These are phyloP conservation scores for Cyberlindnera xishuangbannaensis DNA, from an alignment of 805 yeast species.

Conservation along the genomic window DNA sequence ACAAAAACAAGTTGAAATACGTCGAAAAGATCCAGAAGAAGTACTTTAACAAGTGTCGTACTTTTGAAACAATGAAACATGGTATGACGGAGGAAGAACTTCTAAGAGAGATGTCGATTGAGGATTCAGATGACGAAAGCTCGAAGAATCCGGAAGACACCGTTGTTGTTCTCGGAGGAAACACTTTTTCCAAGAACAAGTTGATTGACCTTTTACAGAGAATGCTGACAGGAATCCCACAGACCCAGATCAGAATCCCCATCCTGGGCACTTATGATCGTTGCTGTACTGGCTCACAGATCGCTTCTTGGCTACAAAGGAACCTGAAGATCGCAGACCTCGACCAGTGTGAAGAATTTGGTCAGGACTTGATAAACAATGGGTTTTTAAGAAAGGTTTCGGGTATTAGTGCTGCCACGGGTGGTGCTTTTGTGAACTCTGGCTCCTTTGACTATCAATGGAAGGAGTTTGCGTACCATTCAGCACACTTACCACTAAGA, in stretches of 20 bases:
- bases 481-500: slow-evolving; percentile 32
- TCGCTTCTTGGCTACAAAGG: slow-evolving; percentile 53
- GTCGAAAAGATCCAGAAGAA: slow-evolving; percentile 56
- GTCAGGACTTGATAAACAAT: slow-evolving; percentile 59
- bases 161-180: slow-evolving; percentile 30
- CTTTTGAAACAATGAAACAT: slow-evolving; percentile 58
- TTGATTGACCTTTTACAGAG: slow-evolving; percentile 36
- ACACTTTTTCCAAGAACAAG: slow-evolving; percentile 33
- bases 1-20: slow-evolving; percentile 38
- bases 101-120: slow-evolving; percentile 17
- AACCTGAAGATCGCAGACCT: slow-evolving; percentile 39
- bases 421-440: slow-evolving; percentile 72
- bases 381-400: slow-evolving; percentile 52
- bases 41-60: slow-evolving; percentile 73
- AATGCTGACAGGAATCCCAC: slow-evolving; percentile 46
- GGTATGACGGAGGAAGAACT: slow-evolving; percentile 42
- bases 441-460: slow-evolving; percentile 75
- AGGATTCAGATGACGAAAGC: slow-evolving; percentile 15
- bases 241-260: slow-evolving; percentile 52
- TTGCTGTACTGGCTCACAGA: slow-evolving; percentile 55
- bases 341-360: slow-evolving; percentile 62
- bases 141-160: slow-evolving; percentile 13
- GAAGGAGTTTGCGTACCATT: slow-evolving; percentile 62
- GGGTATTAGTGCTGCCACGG: slow-evolving; percentile 59
- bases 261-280: slow-evolving; percentile 63